These are phyloP conservation scores for Nannochloropsis gaditana DNA, from an alignment of 108 stramenopile genomes.

Conservation along the genomic window DNA sequence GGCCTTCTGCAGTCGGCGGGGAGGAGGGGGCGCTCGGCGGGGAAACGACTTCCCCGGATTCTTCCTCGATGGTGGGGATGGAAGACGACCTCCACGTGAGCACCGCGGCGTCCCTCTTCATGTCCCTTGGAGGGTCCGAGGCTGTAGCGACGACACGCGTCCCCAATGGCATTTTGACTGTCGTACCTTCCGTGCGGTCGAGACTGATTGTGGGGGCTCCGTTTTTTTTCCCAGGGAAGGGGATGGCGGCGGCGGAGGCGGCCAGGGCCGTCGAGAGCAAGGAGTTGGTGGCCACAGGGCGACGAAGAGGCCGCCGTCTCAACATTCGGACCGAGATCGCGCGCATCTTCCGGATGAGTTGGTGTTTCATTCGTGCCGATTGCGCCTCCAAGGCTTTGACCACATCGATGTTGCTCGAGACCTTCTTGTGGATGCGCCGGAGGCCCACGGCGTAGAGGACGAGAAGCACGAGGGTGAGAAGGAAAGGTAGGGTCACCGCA, in stretches of 20 bases:
- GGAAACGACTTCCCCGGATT: no score
- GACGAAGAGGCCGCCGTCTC: neutral
- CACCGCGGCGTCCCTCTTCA: no score
- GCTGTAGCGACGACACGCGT: no score
- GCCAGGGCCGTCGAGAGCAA: neutral
- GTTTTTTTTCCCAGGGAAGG: neutral
- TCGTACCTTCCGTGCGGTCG: no score
- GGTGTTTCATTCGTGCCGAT: constrained; percentile 4
- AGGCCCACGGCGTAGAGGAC: constrained; percentile 10
- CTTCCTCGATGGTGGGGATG: neutral
- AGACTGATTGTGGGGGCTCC: no score
- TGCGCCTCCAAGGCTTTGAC: neutral
- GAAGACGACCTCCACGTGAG: neutral
- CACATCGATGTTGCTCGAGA: neutral
- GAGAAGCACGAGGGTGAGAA: neutral
- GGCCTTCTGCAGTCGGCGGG: no score
- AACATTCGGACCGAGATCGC: neutral
- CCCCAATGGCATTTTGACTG: no score
- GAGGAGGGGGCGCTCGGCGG: no score
- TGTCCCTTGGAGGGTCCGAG: no score
- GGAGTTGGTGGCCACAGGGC: neutral
- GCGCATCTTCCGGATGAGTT: constrained; percentile 5
- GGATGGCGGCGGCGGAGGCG: neutral
- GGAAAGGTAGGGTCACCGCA: neutral
- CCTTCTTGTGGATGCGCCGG: neutral